Evolutionary conservation across 441 rosid species (phyloP).

Genomic region (Adansonia grandidieri): DNA sequence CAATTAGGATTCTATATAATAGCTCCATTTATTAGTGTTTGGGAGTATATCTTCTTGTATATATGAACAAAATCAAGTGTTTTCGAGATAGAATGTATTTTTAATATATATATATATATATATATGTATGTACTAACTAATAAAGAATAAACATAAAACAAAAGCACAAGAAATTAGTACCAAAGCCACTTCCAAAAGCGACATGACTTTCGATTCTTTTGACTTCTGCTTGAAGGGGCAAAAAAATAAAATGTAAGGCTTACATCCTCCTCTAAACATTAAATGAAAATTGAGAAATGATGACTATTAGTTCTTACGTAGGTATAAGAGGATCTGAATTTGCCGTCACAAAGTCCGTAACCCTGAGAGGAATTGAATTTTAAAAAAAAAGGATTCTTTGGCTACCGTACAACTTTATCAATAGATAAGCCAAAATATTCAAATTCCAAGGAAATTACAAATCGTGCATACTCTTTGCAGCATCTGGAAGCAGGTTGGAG

Average conservation of each 20-base stretch:
- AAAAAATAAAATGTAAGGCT: conserved; percentile 17
- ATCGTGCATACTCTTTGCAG: conserved; percentile 61
- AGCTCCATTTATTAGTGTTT: background rate
- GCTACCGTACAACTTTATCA: background rate
- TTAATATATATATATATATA: too few relatives aligned
- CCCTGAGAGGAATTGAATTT: conserved; percentile 35
- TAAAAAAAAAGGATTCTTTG: background rate
- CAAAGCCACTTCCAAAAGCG: conserved; percentile 90
- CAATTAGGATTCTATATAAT: background rate
- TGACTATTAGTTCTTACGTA: conserved; percentile 51
- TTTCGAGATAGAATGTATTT: background rate
- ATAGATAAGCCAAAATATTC: background rate
- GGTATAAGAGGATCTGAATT: conserved; percentile 74
- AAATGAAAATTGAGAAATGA: conserved; percentile 1
- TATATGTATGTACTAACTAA: background rate
- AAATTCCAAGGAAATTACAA: conserved; percentile 7
- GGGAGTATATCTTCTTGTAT: background rate
- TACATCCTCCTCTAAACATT: conserved; percentile 7
- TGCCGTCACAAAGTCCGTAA: conserved; percentile 58
- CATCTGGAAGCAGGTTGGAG: conserved; percentile 50
- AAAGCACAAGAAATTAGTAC: conserved; percentile 42
- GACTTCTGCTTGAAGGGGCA: conserved; percentile 48
- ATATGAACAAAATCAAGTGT: background rate
- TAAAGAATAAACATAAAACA: conserved; percentile 1
- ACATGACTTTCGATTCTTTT: conserved; percentile 54